Evolutionary conservation across 2,329 filamentous ascomycete species (phyloP), one percentile per base, ranked within the genome.

Genomic region (Penicillium sclerotigenum): DNA sequence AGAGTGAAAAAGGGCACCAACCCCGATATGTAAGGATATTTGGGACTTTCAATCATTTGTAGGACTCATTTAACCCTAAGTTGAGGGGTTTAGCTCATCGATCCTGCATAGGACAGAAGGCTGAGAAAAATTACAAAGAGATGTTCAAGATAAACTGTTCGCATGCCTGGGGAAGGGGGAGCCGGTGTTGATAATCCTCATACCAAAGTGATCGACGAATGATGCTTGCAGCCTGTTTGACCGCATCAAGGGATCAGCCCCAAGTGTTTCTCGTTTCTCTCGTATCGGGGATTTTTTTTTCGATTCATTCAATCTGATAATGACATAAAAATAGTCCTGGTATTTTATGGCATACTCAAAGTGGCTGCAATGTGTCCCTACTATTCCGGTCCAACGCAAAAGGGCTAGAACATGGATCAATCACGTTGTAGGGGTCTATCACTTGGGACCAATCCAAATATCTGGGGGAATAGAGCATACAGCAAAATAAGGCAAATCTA

Each of bases 111-210:
- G 9, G 26, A 33, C 5, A 31, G 11, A 52, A 52, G 40, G 28
- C 22, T 31, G 42, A 33, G 18, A 13, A 6, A 6, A n/a, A 24
- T 48, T 48, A 33, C 47, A 56, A 56, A 56, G 53, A 41, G 47
- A 52, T 56, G 13, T 29, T 46, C 28, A 42, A 20, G 53, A 56
- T 52, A 47, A 33, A 50, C 53, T 18, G 1, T 26, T 18, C 41
- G n/a, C 49, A 52, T 46, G 16, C 40, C 52, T 54, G 36, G 42
- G 42, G 58, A 57, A 64, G 54, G 60, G 61, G 60, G 69, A 57
- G 60, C 59, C 59, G 57, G 40, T 59, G 58, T 67, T 62, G 45
- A 38, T 60, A 61, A 47, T 65, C 61, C 57, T 47, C 51, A 62
- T 63, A 49, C 58, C 59, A 57, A 31, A 55, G 52, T 57, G 60